Evolutionary conservation across 306 rosid species (phyloP).

Genomic region (Cucurbita ficifolia): DNA sequence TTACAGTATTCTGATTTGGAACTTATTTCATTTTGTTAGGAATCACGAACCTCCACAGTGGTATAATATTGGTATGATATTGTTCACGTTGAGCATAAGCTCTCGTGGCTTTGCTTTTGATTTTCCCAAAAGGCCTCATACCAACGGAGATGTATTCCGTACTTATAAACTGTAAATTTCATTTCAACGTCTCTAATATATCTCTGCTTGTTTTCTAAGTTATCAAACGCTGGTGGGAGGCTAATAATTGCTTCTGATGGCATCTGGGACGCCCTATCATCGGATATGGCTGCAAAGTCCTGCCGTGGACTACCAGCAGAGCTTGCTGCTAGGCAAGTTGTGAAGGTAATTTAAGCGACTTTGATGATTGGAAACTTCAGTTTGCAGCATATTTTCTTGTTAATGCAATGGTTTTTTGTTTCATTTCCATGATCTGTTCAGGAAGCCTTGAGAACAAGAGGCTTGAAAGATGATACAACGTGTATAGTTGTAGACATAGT

Average conservation of each 20-base stretch:
- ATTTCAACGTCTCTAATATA: constrained; percentile 11
- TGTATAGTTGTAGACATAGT: constrained; percentile 82
- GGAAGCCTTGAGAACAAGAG: constrained; percentile 77
- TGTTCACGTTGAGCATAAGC: too few species aligned
- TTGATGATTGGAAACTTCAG: neutral
- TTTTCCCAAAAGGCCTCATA: too few species aligned
- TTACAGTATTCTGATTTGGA: neutral
- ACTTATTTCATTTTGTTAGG: neutral
- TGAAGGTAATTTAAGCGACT: constrained; percentile 42
- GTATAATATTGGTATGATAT: too few species aligned
- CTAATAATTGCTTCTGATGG: constrained; percentile 94
- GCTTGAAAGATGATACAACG: constrained; percentile 89
- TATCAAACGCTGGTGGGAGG: constrained; percentile 82
- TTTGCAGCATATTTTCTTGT: neutral
- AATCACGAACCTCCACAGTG: too few species aligned
- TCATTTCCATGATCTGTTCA: constrained; percentile 11
- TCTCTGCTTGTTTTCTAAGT: constrained; percentile 22
- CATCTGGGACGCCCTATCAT: constrained; percentile 90
- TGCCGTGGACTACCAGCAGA: constrained; percentile 87
- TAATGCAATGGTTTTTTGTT: neutral
- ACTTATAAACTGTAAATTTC: too few species aligned
- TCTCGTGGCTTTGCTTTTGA: too few species aligned
- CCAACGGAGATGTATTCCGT: too few species aligned
- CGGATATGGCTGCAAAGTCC: constrained; percentile 75
- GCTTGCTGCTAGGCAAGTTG: constrained; percentile 88